Evolutionary conservation across 345 rosid species (phyloP), one percentile per base, ranked within the genome.

Genomic region (Streptanthus diversifolius): DNA sequence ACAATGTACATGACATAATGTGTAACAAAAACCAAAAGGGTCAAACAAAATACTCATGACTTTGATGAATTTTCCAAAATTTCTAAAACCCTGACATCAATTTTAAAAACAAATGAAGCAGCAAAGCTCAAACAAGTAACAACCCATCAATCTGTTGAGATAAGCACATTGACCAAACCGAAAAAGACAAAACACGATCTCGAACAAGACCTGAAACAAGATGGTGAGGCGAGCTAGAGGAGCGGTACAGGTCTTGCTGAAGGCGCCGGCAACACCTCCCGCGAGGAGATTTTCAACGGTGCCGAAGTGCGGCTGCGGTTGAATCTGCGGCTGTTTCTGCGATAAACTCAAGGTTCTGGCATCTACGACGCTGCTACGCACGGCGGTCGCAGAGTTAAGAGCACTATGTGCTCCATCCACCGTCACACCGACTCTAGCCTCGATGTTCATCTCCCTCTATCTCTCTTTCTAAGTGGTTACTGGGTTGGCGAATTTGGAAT

Each of bases 201-300:
- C 27, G 19, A 56, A 48, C 1, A 51, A 35, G 19, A 91, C 99
- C 98, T 95, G 99, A 68, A 92, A 86, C 43, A 95, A 82, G 79
- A 95, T 95, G 63, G 98, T 92, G 69, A 95, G 91, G 47, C 99
- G 97, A 71, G 96, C 89, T 0, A 92, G 88, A 80, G 99, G 99
- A 18, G 99, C 99, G 2, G 99, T 95, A 49, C 98, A 92, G 5
- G 99, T 95, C 79, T 95, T 95, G 87, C 97, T 83, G 63, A 95
- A 85, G 56, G 98, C 99, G 22, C 99, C 99, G 14, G 98, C 96
- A 49, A 95, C 63, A 30, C 99, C 98, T 39, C 99, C 97, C 9
- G 99, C 93, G 12, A 92, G 59, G 21, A 95, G 84, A 80, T 87
- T 88, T 21, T 79, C 82, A 1, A 83, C 32, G 6, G 83, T 71